Evolutionary conservation across 306 rosid species (phyloP).

Genomic region (Ziziphus jujuba): DNA sequence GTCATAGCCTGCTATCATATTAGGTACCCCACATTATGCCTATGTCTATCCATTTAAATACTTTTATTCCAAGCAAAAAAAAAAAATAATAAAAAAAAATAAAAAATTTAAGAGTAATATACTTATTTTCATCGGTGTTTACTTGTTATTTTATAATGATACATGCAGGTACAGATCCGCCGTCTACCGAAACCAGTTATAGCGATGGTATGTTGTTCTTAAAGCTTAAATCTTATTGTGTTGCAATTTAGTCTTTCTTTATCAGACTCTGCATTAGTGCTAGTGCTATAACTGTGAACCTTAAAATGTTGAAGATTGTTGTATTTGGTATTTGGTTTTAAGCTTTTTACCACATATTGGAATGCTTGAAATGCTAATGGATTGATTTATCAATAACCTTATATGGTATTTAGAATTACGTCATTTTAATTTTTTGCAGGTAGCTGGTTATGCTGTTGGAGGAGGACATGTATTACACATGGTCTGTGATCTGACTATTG

Average conservation of each 20-base stretch:
- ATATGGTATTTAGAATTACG: neutral
- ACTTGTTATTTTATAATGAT: neutral
- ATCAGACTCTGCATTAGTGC: neutral
- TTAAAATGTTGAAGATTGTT: neutral
- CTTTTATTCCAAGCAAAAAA: too few species aligned
- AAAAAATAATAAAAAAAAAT: too few species aligned
- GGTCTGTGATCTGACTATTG: conserved; percentile 92
- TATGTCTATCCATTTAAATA: too few species aligned
- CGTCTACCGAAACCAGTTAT: conserved; percentile 94
- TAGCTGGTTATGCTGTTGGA: conserved; percentile 93
- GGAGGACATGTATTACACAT: conserved; percentile 86
- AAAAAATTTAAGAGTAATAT: too few species aligned
- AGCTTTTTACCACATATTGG: too few species aligned
- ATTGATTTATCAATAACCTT: too few species aligned
- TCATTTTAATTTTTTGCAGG: conserved; percentile 38
- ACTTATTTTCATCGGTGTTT: neutral
- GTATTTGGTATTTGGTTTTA: too few species aligned
- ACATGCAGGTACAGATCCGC: conserved; percentile 80
- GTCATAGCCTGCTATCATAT: too few species aligned
- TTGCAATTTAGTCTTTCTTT: neutral
- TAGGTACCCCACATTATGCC: too few species aligned
- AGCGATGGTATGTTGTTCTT: conserved; percentile 63
- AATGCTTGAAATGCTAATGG: too few species aligned
- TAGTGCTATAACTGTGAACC: neutral
- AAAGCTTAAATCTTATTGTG: conserved; percentile 5